Percentiles rank a stretch among this genome's conserved stretches.
Conservation (phyloP, 2,329 filamentous ascomycete genomes). For the Arthrobotrys sinensis region DNA sequence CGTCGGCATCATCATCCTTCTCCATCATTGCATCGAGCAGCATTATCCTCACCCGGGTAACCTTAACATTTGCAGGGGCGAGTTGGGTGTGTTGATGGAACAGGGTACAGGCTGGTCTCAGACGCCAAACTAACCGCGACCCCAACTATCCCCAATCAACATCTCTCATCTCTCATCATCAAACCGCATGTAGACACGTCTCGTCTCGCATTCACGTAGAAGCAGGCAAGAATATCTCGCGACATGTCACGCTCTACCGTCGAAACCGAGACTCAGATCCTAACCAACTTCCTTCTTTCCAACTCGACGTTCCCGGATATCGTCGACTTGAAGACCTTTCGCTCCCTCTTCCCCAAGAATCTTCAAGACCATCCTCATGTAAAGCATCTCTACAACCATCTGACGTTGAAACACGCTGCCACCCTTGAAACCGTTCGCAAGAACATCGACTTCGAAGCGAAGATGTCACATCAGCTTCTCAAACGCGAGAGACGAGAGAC, state of each 20-base stretch:
- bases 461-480: slow-evolving; percentile 74
- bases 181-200: slow-evolving; percentile 12
- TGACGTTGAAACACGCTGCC: slow-evolving; percentile 80
- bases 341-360: slow-evolving; percentile 79
- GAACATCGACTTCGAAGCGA: slow-evolving; percentile 78
- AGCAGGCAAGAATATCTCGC: neutral
- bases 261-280: slow-evolving; percentile 76
- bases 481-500: slow-evolving; percentile 71
- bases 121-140: slow-evolving; percentile 43
- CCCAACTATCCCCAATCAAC: slow-evolving; percentile 11
- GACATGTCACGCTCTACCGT: slow-evolving; percentile 76
- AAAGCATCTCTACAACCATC: slow-evolving; percentile 81
- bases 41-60: neutral
- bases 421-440: slow-evolving; percentile 75
- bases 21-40: neutral
- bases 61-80: neutral
- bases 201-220: slow-evolving; percentile 11
- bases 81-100: neutral
- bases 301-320: slow-evolving; percentile 82
- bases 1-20: slow-evolving; percentile 9
- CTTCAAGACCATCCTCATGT: slow-evolving; percentile 78
- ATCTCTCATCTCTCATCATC: slow-evolving; percentile 22
- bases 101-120: slow-evolving; percentile 28
- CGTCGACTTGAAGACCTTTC: slow-evolving; percentile 82
- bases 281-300: slow-evolving; percentile 82